A percentile compares a stretch with the other conserved stretches of the same genome.
These are phyloP conservation scores for Bolboschoenus planiculmis DNA, from an alignment of 176 grass and related monocot species.

Conservation along the genomic window DNA sequence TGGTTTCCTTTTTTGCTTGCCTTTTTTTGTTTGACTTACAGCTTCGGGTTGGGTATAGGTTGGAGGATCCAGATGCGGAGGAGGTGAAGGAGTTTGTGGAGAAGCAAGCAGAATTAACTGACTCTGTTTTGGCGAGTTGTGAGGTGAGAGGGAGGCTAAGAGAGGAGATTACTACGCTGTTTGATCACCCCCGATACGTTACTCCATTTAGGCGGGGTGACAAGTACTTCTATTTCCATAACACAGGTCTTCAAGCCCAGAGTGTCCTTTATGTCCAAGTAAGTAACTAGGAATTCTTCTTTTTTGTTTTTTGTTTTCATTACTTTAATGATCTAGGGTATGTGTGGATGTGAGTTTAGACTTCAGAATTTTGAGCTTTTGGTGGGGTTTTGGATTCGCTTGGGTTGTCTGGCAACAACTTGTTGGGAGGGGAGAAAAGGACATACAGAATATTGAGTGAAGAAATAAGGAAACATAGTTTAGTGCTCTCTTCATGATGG, in stretches of 20 bases:
- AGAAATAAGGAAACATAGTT: neutral
- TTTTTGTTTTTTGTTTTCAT: neutral
- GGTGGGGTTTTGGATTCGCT: neutral
- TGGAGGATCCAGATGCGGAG: constrained; percentile 90
- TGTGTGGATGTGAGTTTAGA: neutral
- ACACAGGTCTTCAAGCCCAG: constrained; percentile 89
- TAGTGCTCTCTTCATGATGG: neutral
- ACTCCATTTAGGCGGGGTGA: constrained; percentile 67
- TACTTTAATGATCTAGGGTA: neutral
- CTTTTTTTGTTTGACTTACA: neutral
- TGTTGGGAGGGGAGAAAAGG: neutral
- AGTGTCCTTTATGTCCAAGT: constrained; percentile 92
- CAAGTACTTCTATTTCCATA: constrained; percentile 88
- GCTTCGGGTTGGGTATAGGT: constrained; percentile 27
- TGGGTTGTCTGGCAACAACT: neutral
- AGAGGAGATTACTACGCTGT: constrained; percentile 46
- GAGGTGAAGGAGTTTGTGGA: constrained; percentile 85
- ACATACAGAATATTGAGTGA: neutral
- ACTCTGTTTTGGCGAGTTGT: constrained; percentile 51
- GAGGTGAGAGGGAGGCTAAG: constrained; percentile 52
- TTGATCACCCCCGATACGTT: constrained; percentile 70
- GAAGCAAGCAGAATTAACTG: constrained; percentile 53
- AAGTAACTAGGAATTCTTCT: neutral
- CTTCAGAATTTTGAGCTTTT: neutral
- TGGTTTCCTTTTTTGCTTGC: neutral